phyloP scores from a whole-genome alignment of 2,329 filamentous ascomycete species.

The Fusarium verrucosum region DNA sequence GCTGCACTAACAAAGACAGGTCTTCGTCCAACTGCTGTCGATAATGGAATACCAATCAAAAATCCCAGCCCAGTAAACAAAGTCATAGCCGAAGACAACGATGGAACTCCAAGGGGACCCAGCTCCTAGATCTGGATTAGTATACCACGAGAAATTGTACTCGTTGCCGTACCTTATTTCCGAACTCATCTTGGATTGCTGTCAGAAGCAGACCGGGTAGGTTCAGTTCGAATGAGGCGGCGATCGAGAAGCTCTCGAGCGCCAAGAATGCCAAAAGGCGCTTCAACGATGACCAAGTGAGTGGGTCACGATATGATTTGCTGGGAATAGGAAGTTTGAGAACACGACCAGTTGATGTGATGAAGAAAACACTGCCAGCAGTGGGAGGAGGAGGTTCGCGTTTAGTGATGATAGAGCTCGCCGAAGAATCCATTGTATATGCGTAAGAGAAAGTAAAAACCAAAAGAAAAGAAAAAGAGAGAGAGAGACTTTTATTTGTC shows the following conservation, averaged over 20 bases:
- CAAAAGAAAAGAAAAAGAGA: too few relatives aligned
- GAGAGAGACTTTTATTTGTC: too few relatives aligned
- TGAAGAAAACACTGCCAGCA: slow-evolving; percentile 41
- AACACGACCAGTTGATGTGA: slow-evolving; percentile 28
- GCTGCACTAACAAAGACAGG: slow-evolving; percentile 15
- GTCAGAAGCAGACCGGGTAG: slow-evolving; percentile 8
- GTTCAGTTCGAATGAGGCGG: slow-evolving; percentile 14
- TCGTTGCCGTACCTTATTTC: not conserved
- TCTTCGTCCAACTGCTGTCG: slow-evolving; percentile 25
- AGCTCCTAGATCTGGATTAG: not conserved
- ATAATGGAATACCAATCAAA: slow-evolving; percentile 19
- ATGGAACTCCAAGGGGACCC: not conserved
- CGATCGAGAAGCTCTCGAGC: slow-evolving; percentile 14
- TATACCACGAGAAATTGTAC: rapidly evolving
- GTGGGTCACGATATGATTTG: slow-evolving; percentile 27
- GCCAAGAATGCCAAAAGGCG: slow-evolving; percentile 16
- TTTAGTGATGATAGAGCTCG: not conserved
- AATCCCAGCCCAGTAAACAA: slow-evolving; percentile 21
- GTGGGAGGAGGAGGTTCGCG: slow-evolving; percentile 30
- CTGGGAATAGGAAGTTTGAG: slow-evolving; percentile 34
- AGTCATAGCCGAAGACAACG: slow-evolving; percentile 22
- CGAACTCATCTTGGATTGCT: slow-evolving; percentile 12
- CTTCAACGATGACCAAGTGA: slow-evolving; percentile 28
- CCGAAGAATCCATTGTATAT: not conserved
- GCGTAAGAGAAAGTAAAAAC: too few relatives aligned